phyloP scores from a whole-genome alignment of 345 rosid species.

The Orychophragmus violaceus region DNA sequence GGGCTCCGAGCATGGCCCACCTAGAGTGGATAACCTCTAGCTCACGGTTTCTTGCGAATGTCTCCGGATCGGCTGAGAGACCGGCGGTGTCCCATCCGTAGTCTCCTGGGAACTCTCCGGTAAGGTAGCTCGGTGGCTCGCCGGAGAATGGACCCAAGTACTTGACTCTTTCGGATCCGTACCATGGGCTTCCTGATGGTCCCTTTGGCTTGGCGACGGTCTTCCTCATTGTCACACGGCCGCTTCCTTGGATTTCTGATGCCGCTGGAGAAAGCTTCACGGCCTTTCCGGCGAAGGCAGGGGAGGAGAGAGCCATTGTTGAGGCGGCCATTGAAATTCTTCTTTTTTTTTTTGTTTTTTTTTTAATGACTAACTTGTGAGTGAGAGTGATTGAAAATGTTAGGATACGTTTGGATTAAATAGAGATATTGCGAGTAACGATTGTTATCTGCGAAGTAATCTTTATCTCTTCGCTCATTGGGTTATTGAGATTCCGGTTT shows the following conservation, averaged over 20 bases:
- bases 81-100: too few species aligned
- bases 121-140: too few species aligned
- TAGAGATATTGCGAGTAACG: background rate
- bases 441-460: slow-evolving; percentile 44
- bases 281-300: slow-evolving; percentile 53
- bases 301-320: slow-evolving; percentile 68
- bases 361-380: slow-evolving; percentile 10
- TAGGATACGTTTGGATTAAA: slow-evolving; percentile 19
- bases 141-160: too few species aligned
- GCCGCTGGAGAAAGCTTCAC: slow-evolving; percentile 47
- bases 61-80: too few species aligned
- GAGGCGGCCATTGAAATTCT: slow-evolving; percentile 45
- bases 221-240: slow-evolving; percentile 59
- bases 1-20: slow-evolving; percentile 48
- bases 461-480: slow-evolving; percentile 44
- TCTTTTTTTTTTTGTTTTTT: background rate
- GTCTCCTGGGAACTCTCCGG: too few species aligned
- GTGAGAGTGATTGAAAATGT: slow-evolving; percentile 7
- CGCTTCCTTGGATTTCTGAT: slow-evolving; percentile 37
- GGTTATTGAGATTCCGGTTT: slow-evolving; percentile 41
- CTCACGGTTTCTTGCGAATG: slow-evolving; percentile 45
- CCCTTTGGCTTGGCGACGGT: slow-evolving; percentile 28
- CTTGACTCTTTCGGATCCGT: slow-evolving; percentile 65
- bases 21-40: slow-evolving; percentile 49
- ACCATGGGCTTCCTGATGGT: slow-evolving; percentile 60